These are phyloP conservation scores for Cucurbita ficifolia DNA, from an alignment of 306 rosid genomes.

Conservation along the genomic window DNA sequence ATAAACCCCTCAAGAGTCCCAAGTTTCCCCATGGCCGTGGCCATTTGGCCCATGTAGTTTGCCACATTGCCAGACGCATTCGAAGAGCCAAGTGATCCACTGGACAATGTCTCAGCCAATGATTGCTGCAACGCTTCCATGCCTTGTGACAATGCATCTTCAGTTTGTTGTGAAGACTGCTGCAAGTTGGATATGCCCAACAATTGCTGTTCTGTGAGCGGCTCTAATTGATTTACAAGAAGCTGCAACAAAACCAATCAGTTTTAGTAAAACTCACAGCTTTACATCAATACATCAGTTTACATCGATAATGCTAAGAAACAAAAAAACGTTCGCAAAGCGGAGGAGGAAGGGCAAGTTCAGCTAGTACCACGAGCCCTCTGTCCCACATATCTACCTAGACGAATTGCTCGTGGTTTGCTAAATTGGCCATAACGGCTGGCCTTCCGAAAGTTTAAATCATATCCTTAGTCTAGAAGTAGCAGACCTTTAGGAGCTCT, in stretches of 20 bases:
- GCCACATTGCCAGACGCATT: conserved; percentile 69
- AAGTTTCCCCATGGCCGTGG: conserved; percentile 79
- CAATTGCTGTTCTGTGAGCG: conserved; percentile 61
- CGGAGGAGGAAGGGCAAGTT: too few relatives aligned
- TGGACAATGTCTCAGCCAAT: conserved; percentile 52
- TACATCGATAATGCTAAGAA: too few relatives aligned
- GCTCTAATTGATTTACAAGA: conserved; percentile 57
- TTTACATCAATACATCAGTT: not conserved
- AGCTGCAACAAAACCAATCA: conserved; percentile 22
- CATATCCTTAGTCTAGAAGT: not conserved
- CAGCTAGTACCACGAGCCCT: too few relatives aligned
- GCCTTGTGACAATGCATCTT: conserved; percentile 72
- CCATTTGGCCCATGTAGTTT: conserved; percentile 85
- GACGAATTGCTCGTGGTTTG: too few relatives aligned
- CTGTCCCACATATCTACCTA: too few relatives aligned
- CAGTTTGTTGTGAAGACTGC: conserved; percentile 68
- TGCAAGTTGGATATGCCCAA: conserved; percentile 53
- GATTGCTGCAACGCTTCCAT: conserved; percentile 75
- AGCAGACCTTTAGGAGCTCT: conserved; percentile 55
- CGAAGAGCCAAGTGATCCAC: conserved; percentile 43
- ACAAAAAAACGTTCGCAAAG: too few relatives aligned
- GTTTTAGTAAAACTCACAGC: not conserved
- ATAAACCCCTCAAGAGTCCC: conserved; percentile 71
- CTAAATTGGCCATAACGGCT: too few relatives aligned
- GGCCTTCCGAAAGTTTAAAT: not conserved